Conservation (phyloP, 495 filamentous ascomycete genomes). For the Aspergillus kassunensis region DNA sequence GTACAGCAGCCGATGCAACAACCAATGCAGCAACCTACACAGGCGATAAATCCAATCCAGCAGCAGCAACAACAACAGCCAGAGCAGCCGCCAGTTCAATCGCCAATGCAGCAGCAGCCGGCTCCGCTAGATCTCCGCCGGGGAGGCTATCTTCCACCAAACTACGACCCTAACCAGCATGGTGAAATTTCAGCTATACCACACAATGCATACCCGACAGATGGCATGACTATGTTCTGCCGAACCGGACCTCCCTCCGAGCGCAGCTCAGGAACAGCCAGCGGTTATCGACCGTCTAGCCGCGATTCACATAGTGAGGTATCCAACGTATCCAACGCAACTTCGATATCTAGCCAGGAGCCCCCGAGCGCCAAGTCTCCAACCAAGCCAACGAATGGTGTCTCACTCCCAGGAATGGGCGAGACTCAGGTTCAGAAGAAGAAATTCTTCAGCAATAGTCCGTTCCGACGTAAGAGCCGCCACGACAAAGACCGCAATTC, state of each 20-base stretch:
- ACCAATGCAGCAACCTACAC: conserved; percentile 2
- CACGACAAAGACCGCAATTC: conserved; percentile 69
- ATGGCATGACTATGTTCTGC: conserved; percentile 99
- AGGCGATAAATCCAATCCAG: conserved; percentile 1
- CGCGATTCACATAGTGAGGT: conserved; percentile 89
- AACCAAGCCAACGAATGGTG: conserved; percentile 55
- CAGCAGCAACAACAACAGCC: conserved; percentile 25
- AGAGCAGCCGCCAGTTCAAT: conserved; percentile 4
- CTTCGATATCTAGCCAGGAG: conserved; percentile 84
- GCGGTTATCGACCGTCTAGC: conserved; percentile 74
- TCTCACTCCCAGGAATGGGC: conserved; percentile 37
- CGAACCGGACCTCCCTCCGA: conserved; percentile 82
- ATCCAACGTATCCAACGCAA: conserved; percentile 82
- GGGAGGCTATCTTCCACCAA: conserved; percentile 45
- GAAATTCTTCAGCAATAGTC: conserved; percentile 94
- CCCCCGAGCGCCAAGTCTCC: conserved; percentile 65
- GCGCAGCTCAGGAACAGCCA: conserved; percentile 65
- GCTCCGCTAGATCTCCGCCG: conserved; percentile 48
- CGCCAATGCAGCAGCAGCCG: conserved; percentile 38
- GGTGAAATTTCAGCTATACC: conserved; percentile 67
- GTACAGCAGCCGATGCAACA: conserved; percentile 15
- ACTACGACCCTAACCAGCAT: conserved; percentile 54
- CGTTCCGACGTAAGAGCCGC: conserved; percentile 90
- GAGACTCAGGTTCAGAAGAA: conserved; percentile 75
- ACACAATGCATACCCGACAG: conserved; percentile 90